phyloP scores from a whole-genome alignment of 306 rosid genomes.

The Parietaria judaica region DNA sequence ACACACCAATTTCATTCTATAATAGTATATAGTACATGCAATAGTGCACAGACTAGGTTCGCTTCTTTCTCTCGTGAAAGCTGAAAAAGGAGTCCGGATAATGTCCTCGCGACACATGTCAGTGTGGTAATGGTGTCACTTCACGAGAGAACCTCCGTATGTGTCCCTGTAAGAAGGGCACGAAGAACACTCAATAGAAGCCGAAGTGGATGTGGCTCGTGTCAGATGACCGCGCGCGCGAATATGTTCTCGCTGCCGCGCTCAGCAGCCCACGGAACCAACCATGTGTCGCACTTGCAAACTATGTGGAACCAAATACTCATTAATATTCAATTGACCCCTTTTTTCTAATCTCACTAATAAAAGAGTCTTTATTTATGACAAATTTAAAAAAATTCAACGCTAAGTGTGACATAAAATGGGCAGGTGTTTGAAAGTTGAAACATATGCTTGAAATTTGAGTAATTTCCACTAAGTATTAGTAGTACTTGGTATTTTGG shows the following conservation, averaged over 20 bases:
- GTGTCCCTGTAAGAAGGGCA: constrained; percentile 7
- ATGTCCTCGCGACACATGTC: constrained; percentile 5
- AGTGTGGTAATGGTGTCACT: constrained; percentile 20
- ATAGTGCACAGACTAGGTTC: too few species aligned
- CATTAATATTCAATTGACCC: background rate
- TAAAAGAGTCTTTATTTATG: background rate
- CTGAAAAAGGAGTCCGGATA: too few species aligned
- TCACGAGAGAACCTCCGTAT: constrained; percentile 24
- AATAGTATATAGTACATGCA: too few species aligned
- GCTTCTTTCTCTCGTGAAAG: too few species aligned
- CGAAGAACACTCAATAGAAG: constrained; percentile 9
- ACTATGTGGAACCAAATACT: constrained; percentile 22
- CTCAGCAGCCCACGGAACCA: constrained; percentile 9
- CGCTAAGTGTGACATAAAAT: background rate
- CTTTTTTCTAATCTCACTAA: too few species aligned
- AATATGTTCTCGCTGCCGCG: constrained; percentile 44
- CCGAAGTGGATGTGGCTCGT: constrained; percentile 9
- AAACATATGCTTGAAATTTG: constrained; percentile 1
- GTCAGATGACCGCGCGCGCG: constrained; percentile 34
- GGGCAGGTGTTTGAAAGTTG: constrained; percentile 21
- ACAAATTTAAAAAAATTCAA: constrained; percentile 2
- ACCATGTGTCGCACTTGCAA: constrained; percentile 16
- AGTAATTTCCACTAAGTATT: constrained; percentile 12
- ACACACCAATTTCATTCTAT: too few species aligned
- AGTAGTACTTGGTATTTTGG: background rate